These are phyloP conservation scores for Ustanciosporium gigantosporum DNA, from an alignment of 1,284 basidiomycete genomes.

Conservation along the genomic window DNA sequence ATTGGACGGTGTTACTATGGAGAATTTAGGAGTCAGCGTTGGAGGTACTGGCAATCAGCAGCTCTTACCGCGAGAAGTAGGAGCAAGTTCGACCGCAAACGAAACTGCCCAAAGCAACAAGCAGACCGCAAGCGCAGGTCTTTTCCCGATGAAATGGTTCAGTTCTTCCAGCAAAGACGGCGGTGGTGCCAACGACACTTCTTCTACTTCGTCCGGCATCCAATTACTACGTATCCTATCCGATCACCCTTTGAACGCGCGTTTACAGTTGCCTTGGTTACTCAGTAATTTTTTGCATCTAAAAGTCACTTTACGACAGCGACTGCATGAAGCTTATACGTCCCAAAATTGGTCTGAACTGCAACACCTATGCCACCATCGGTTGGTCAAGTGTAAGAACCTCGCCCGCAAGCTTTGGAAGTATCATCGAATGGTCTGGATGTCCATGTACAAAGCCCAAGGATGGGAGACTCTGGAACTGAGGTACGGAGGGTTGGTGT, in stretches of 20 bases:
- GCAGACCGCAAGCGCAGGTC: no score
- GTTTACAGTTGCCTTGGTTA: slow-evolving; percentile 35
- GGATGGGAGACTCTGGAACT: slow-evolving; percentile 61
- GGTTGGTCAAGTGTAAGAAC: slow-evolving; percentile 15
- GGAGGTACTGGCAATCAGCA: no score
- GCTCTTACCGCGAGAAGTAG: no score
- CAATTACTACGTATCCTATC: slow-evolving; percentile 18
- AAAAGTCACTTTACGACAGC: slow-evolving; percentile 39
- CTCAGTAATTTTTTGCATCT: slow-evolving; percentile 33
- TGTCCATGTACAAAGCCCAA: slow-evolving; percentile 56
- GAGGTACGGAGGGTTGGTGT: slow-evolving; percentile 59
- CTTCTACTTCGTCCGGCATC: no score
- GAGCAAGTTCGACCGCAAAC: no score
- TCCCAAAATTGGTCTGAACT: slow-evolving; percentile 38
- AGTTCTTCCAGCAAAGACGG: no score
- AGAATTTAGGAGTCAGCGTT: no score
- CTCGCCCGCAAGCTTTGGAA: slow-evolving; percentile 49
- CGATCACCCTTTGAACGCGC: slow-evolving; percentile 48
- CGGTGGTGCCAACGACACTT: background rate
- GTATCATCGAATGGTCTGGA: slow-evolving; percentile 59
- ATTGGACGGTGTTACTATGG: slow-evolving; percentile 20
- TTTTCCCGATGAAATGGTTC: no score
- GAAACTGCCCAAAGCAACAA: no score
- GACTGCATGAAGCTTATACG: slow-evolving; percentile 41
- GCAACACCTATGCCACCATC: slow-evolving; percentile 14